Conservation (phyloP, 352 stramenopile genomes). For the Phytopythium mirpurense region DNA sequence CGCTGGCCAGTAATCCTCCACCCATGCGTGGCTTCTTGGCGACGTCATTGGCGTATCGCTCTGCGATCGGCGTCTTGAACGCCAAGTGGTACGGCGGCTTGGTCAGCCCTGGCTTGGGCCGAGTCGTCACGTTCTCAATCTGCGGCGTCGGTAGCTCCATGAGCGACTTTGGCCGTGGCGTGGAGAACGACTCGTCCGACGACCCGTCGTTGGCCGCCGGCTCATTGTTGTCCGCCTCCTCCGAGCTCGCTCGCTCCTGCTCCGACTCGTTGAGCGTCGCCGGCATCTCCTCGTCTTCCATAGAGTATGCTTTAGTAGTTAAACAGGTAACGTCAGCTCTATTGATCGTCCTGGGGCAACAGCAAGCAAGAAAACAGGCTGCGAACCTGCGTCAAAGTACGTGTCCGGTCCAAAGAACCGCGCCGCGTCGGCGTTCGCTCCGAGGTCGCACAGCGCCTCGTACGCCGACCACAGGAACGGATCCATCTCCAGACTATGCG, state of each 20-base stretch:
- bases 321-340: not conserved
- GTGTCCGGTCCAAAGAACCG: slow-evolving; percentile 57
- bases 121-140: slow-evolving; percentile 6
- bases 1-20: not conserved
- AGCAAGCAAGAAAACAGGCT: not conserved
- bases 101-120: slow-evolving; percentile 1
- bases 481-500: slow-evolving; percentile 83
- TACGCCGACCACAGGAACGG: slow-evolving; percentile 91
- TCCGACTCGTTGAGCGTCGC: not conserved
- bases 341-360: not conserved
- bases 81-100: slow-evolving; percentile 14
- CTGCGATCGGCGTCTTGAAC: slow-evolving; percentile 30
- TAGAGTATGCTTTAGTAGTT: slow-evolving; percentile 6
- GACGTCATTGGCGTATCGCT: slow-evolving; percentile 21
- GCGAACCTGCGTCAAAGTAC: slow-evolving; percentile 28
- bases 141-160: slow-evolving; percentile 22
- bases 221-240: slow-evolving; percentile 20
- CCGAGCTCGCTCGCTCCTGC: not conserved
- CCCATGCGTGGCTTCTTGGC: slow-evolving; percentile 56
- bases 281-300: slow-evolving; percentile 6
- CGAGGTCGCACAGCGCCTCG: slow-evolving; percentile 91
- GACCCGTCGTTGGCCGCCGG: slow-evolving; percentile 15
- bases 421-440: slow-evolving; percentile 57
- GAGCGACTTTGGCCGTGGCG: slow-evolving; percentile 20
- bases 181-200: slow-evolving; percentile 20